Evolutionary conservation across 1,284 basidiomycete genomes (phyloP), one percentile per base, ranked within the genome.

Genomic region (Microbotryum silenes-acaulis): DNA sequence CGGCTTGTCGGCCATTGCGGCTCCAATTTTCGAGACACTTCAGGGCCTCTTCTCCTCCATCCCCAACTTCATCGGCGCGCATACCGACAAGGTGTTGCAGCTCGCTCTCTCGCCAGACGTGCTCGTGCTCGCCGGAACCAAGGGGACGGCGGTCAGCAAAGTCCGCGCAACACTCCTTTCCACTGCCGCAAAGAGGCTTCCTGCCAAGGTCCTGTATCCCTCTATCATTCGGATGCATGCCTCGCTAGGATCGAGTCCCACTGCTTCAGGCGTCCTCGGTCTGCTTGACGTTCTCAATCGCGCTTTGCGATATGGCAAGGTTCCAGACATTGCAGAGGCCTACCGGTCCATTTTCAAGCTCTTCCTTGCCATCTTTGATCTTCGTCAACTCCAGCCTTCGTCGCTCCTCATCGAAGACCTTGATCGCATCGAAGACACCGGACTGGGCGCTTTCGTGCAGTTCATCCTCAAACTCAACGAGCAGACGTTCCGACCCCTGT

Each of bases 401-500:
- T 73, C 67, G 66, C 64, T 68, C 54, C 37, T 9, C 37, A 18
- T 18, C 14, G 75, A 79, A 68, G 79, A 82, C 65, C 69, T 72
- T 56, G 58, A 60, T 37, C 60, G 58, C 31, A 72, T 80, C 62
- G 80, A 81, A 71, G 74, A 74, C 51, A 75, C 74, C 45, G 75
- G 78, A 2, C 75, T 91, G 64, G 77, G 80, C 2, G 85, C 91
- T 3, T 97, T 96, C 80, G 80, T 88, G 25, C 87, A 93, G 73
- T 79, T 97, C 20, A 89, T 93, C 12, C 83, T 91, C 65, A 97
- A 97, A 77, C 81, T 99, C 56, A 97, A 94, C 72, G 96, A 98
- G 73, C 83, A 85, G 0, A 82, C 87, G 0, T 97, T 99, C 85
- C 85, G 85, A 69, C 94, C 94, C 2, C 78, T 97, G 21, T 96